Evolutionary conservation across 2,329 filamentous ascomycete species (phyloP).

Genomic region (Tolypocladium cylindrosporum): DNA sequence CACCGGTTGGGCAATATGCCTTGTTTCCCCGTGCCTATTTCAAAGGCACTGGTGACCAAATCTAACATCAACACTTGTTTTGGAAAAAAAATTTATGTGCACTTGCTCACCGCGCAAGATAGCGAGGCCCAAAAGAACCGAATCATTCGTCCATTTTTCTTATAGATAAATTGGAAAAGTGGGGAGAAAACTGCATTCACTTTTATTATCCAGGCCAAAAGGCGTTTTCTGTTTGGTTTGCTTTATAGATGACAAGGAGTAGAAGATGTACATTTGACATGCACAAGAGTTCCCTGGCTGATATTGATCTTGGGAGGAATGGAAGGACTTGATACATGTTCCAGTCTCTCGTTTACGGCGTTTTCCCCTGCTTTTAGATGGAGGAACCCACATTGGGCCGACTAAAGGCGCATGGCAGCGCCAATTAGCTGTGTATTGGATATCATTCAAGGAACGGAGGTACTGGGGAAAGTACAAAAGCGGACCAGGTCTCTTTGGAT

Average conservation of each 20-base stretch:
- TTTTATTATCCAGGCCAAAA: neutral
- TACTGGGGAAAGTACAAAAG: neutral
- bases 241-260: neutral
- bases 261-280: neutral
- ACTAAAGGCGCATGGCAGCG: neutral
- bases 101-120: neutral
- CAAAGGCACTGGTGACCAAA: constrained; percentile 20
- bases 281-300: neutral
- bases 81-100: neutral
- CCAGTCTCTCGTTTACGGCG: neutral
- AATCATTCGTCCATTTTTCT: neutral
- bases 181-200: neutral
- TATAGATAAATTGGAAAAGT: neutral
- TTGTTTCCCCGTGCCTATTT: constrained; percentile 30
- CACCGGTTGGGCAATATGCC: constrained; percentile 36
- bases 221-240: neutral
- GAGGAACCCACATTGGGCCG: neutral
- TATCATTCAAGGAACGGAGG: neutral
- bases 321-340: neutral
- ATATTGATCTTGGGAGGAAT: neutral
- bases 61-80: constrained; percentile 10
- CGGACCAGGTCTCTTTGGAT: neutral
- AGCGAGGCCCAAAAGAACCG: neutral
- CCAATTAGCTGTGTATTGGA: neutral
- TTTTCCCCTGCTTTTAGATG: neutral